These are phyloP conservation scores for Botrytis hyacinthi DNA, from an alignment of 2,329 filamentous ascomycete genomes.

Conservation along the genomic window DNA sequence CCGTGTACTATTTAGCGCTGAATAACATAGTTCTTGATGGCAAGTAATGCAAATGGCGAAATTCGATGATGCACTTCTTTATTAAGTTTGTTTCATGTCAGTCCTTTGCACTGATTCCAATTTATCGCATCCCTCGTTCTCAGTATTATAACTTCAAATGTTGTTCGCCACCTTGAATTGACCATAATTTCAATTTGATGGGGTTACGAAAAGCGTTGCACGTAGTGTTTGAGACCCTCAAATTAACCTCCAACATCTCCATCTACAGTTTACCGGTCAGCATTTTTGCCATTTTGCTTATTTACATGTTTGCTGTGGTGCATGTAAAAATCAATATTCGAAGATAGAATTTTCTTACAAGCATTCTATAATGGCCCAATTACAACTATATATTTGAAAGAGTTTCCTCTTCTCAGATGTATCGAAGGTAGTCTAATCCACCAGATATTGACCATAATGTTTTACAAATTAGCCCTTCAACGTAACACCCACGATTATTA, in stretches of 20 bases:
- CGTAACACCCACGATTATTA: background rate
- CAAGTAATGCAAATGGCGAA: too few species aligned
- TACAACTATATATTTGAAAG: background rate
- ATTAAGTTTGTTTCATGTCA: background rate
- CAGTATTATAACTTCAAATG: background rate
- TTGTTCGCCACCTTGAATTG: background rate
- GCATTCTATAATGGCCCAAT: background rate
- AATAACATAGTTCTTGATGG: accelerated
- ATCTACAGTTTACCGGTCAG: background rate
- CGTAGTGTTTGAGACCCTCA: background rate
- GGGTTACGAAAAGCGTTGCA: background rate
- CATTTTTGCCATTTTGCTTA: background rate
- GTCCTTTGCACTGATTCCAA: background rate
- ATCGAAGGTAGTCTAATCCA: too few species aligned
- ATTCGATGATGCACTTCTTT: background rate
- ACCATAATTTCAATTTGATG: background rate
- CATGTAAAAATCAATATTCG: too few species aligned
- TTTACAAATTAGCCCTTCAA: background rate
- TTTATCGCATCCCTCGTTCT: background rate
- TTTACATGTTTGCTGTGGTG: background rate
- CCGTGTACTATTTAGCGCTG: background rate
- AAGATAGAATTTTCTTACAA: background rate
- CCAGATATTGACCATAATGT: background rate
- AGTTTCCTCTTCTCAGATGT: background rate
- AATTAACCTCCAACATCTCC: too few species aligned